Conservation (phyloP, 202 grass and related monocot genomes). For the Digitaria exilis region DNA sequence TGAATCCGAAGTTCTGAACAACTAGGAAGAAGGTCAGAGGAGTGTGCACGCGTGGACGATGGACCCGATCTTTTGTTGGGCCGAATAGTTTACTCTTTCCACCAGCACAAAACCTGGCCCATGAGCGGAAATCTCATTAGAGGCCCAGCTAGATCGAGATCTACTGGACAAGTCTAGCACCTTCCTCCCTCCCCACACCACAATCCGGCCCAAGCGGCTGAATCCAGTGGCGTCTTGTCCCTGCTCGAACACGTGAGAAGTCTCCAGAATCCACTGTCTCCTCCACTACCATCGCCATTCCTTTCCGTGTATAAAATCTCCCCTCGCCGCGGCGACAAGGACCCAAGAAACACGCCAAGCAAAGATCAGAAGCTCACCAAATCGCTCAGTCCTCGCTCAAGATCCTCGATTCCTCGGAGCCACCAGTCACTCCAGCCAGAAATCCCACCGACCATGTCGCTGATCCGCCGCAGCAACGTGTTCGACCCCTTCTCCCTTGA, state of each 20-base stretch:
- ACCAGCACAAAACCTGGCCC: neutral
- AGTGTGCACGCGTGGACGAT: neutral
- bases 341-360: neutral
- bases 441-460: conserved; percentile 49
- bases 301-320: neutral
- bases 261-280: conserved; percentile 34
- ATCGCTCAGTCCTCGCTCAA: neutral
- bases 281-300: neutral
- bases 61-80: neutral
- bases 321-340: neutral
- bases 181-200: neutral
- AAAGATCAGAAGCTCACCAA: neutral
- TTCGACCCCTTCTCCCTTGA: conserved; percentile 73
- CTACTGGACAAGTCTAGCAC: conserved; percentile 8
- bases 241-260: conserved; percentile 25
- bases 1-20: neutral
- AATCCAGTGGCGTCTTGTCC: neutral
- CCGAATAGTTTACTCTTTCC: neutral
- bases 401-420: neutral
- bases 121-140: neutral
- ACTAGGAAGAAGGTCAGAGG: neutral
- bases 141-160: neutral
- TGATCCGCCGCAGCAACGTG: conserved; percentile 60
- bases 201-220: neutral
- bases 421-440: neutral